Evolutionary conservation across 306 rosid species (phyloP).

Genomic region (Leucaena leucocephala): DNA sequence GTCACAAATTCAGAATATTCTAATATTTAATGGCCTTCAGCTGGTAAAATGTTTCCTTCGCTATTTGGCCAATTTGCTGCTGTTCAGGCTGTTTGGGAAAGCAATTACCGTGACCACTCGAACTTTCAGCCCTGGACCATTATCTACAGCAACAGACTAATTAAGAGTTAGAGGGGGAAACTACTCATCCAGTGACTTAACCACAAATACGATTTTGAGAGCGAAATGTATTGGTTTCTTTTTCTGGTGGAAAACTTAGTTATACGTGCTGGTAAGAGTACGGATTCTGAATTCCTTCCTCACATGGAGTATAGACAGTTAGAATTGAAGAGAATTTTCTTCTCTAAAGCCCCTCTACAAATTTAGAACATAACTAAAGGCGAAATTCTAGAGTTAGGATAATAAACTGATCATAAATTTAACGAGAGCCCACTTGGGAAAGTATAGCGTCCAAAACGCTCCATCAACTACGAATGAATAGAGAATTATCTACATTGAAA

Average conservation of each 20-base stretch:
- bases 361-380: slow-evolving; percentile 36
- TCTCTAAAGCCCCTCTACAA: not conserved
- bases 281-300: slow-evolving; percentile 59
- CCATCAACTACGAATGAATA: not conserved
- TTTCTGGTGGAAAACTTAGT: slow-evolving; percentile 44
- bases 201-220: slow-evolving; percentile 32
- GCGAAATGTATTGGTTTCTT: slow-evolving; percentile 43
- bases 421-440: not conserved
- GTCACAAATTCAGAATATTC: slow-evolving; percentile 36
- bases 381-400: slow-evolving; percentile 38
- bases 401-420: not conserved
- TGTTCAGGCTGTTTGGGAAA: slow-evolving; percentile 35
- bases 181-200: slow-evolving; percentile 31
- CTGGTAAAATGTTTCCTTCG: not conserved
- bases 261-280: too few relatives aligned
- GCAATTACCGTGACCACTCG: slow-evolving; percentile 44
- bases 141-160: slow-evolving; percentile 63
- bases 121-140: slow-evolving; percentile 53
- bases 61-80: slow-evolving; percentile 26
- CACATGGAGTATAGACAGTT: slow-evolving; percentile 43
- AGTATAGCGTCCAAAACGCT: slow-evolving; percentile 16
- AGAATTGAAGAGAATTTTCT: not conserved
- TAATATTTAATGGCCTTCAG: slow-evolving; percentile 25
- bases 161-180: slow-evolving; percentile 37
- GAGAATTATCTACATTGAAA: not conserved